These are phyloP conservation scores for Chrysanthemum lavandulifolium DNA, from an alignment of 129 eudicot species.

Conservation along the genomic window DNA sequence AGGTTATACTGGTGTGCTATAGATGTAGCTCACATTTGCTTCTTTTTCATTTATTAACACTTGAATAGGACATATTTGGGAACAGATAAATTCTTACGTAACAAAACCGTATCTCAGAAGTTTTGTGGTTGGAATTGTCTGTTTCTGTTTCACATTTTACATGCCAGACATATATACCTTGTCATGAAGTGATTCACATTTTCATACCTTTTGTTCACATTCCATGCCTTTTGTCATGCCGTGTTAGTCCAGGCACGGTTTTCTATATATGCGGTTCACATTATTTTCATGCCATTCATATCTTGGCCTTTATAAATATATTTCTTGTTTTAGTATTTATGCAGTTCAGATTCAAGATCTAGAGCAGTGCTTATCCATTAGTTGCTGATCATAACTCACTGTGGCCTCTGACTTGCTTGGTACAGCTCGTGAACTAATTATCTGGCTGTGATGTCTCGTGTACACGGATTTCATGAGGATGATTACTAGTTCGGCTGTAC, in stretches of 20 bases:
- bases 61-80: background rate
- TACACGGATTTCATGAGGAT: conserved; percentile 12
- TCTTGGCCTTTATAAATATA: conserved; percentile 14
- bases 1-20: background rate
- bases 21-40: background rate
- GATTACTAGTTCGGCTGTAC: conserved; percentile 16
- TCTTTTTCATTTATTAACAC: background rate
- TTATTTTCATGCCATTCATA: conserved; percentile 10
- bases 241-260: background rate
- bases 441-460: background rate
- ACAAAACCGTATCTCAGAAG: background rate
- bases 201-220: background rate
- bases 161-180: background rate
- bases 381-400: conserved; percentile 37
- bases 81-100: background rate
- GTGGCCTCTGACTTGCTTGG: conserved; percentile 67
- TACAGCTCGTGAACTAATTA: conserved; percentile 64
- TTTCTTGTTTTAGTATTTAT: background rate
- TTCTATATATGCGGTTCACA: conserved; percentile 13
- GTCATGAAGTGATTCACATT: conserved; percentile 14
- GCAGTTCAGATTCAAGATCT: conserved; percentile 1
- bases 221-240: conserved; percentile 13
- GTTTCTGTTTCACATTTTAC: conserved; percentile 18
- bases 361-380: background rate
- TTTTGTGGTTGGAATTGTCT: conserved; percentile 10